phyloP scores from a whole-genome alignment of 345 rosid genomes.

The thale cress (Arabidopsis thaliana) region TAIR10.1 NC_003076.8:23666501-23667000 shows the following conservation, averaged over 20 bases:
- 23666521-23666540: slow-evolving; percentile 7
- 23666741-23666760: slow-evolving; percentile 65
- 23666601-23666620: slow-evolving; percentile 82
- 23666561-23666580: slow-evolving; percentile 87
- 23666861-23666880: slow-evolving; percentile 71
- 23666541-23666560: slow-evolving; percentile 77
- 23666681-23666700: slow-evolving; percentile 65
- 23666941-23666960: slow-evolving; percentile 88
- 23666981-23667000: slow-evolving; percentile 70
- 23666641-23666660: slow-evolving; percentile 94
- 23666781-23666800: slow-evolving; percentile 74
- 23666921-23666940: slow-evolving; percentile 62
- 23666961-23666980: slow-evolving; percentile 81
- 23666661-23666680: slow-evolving; percentile 93
- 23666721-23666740: slow-evolving; percentile 63
- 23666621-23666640: slow-evolving; percentile 86
- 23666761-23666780: slow-evolving; percentile 72
- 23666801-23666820: slow-evolving; percentile 71
- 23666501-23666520: slow-evolving; percentile 1
- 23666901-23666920: slow-evolving; percentile 67
- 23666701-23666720: slow-evolving; percentile 49
- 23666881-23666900: slow-evolving; percentile 66
- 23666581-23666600: slow-evolving; percentile 76
- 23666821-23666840: slow-evolving; percentile 73
- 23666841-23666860: slow-evolving; percentile 89